These are phyloP conservation scores for Samsoniella hepiali DNA, from an alignment of 2,329 filamentous ascomycete genomes.

Conservation along the genomic window DNA sequence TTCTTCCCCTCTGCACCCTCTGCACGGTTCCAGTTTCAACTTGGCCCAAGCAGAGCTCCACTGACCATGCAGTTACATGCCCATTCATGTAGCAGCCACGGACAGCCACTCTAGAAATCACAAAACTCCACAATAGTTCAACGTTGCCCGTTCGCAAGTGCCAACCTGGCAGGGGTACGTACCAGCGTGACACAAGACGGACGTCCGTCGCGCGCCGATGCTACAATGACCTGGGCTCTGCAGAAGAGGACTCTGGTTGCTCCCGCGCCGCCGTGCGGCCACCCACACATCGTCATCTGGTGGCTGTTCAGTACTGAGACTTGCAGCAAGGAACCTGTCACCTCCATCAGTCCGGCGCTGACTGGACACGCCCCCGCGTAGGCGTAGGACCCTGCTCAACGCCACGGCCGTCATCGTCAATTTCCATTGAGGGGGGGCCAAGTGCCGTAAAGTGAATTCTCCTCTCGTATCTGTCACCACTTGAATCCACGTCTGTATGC, in stretches of 20 bases:
- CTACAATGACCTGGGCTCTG: conserved; percentile 1
- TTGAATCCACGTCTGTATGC: not conserved
- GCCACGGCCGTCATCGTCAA: conserved; percentile 6
- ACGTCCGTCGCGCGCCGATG: not conserved
- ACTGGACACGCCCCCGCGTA: not conserved
- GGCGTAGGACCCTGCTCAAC: not conserved
- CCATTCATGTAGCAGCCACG: not conserved
- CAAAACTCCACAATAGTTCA: conserved; percentile 14
- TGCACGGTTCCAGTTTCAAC: conserved; percentile 9
- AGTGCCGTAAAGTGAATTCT: not conserved
- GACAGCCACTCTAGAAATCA: not conserved
- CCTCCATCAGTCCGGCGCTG: not conserved
- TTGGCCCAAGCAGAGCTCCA: not conserved
- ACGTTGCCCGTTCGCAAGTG: conserved; percentile 12
- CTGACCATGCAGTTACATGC: not conserved
- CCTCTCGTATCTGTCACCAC: not conserved
- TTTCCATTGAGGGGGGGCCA: not conserved
- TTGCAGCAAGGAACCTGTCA: not conserved
- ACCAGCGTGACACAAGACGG: not conserved
- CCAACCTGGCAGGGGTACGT: not conserved
- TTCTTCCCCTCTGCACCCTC: not conserved
- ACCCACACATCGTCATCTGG: not conserved
- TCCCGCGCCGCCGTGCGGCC: too few species aligned
- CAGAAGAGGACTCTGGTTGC: not conserved
- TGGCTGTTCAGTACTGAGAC: not conserved